Conservation (phyloP, 306 rosid species). For the Carpinus fangiana region DNA sequence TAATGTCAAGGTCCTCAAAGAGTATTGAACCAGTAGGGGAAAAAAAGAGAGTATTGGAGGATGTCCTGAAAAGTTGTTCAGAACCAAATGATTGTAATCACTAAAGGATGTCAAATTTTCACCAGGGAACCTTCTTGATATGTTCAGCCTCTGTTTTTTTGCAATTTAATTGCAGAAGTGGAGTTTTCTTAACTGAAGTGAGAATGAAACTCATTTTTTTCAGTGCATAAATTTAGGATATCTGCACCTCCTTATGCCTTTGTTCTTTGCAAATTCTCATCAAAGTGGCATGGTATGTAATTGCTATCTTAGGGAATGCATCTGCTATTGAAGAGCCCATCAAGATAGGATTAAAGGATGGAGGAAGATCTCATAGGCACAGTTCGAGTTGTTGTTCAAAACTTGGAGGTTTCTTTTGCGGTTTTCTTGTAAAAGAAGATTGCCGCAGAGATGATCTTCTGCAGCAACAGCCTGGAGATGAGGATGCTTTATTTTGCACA, state of each 20-base stretch:
- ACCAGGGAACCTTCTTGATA: neutral
- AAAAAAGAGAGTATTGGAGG: neutral
- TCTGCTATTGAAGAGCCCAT: conserved; percentile 55
- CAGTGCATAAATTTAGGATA: conserved; percentile 5
- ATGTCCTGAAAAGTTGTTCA: neutral
- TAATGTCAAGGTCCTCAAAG: conserved; percentile 6
- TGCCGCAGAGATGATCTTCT: conserved; percentile 53
- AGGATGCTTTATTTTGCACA: conserved; percentile 77
- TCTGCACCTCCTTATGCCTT: conserved; percentile 1
- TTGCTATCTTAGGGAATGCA: conserved; percentile 23
- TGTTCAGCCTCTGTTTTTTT: neutral
- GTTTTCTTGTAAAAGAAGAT: conserved; percentile 67
- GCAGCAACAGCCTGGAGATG: conserved; percentile 64
- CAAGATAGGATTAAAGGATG: conserved; percentile 46
- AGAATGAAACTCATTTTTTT: conserved; percentile 19
- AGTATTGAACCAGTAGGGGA: neutral
- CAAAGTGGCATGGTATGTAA: conserved; percentile 15
- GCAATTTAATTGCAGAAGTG: conserved; percentile 14
- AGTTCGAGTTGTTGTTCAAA: conserved; percentile 51
- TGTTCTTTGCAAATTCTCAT: conserved; percentile 11
- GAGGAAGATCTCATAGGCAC: conserved; percentile 36
- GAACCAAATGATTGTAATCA: neutral
- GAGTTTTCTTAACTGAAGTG: conserved; percentile 5
- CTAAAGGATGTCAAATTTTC: neutral
- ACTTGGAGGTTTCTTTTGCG: conserved; percentile 61